Evolutionary conservation across 768 basidiomycete species (phyloP), one percentile per base, ranked within the genome.

Genomic region (Boletus coccyginus): DNA sequence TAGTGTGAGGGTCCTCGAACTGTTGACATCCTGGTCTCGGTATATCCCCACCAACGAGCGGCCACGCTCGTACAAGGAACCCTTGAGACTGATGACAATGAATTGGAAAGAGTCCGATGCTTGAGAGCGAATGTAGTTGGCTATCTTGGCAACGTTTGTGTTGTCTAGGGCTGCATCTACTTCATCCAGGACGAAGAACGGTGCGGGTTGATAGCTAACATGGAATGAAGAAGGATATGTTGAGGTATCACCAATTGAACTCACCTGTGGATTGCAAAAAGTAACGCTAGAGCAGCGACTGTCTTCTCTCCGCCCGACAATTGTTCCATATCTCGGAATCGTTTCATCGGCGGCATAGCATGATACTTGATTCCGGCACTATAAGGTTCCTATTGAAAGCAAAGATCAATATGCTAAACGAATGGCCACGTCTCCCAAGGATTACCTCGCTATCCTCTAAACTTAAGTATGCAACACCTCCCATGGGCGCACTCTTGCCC

Each of bases 341-440:
- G 90, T 71, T 99, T 99, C 88, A 98, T 96, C 1, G 97, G 97
- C 0, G 97, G 97, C 97, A 98, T 99, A 1, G 96, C 95, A 67
- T 98, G 96, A 69, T 98, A 98, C 72, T 97, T 98, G 76, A 99
- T 92, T 52, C 97, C 93, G 38, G 83, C 86, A 21, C 77, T 78
- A 61, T 94, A 94, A 1, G 92, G 92, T 73, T 92, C 90, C 90
- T 90, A 58, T 50, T 31, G 32, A 54, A 41, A 14, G 45, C 19
- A n/a, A 44, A 13, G 17, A 39, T 65, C 14, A 59, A 58, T 41
- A 39, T 47, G 12, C 9, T 10, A 10, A 32, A 36, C 42, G 49
- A 33, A 41, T 29, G 46, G 2, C 4, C 70, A 70, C 27, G 66
- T 71, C 64, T 73, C 17, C 19, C n/a, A 44, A 35, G 41, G 61